These are phyloP conservation scores for Umbelopsis sp. DNA, from an alignment of 192 early-diverging fungal genomes.

Conservation along the genomic window DNA sequence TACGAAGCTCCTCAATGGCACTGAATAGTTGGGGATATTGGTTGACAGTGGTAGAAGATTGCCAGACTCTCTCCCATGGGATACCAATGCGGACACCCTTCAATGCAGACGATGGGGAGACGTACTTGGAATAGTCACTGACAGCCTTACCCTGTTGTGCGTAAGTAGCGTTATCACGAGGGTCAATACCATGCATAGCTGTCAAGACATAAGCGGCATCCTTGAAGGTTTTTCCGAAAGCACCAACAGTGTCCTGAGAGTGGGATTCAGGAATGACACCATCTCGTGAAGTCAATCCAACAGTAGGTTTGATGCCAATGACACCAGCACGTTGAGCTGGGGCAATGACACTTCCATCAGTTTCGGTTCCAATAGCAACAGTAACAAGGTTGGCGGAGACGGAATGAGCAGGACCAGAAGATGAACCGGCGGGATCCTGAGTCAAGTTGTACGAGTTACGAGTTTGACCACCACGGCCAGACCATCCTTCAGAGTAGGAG, in stretches of 20 bases:
- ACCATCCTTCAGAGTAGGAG: conserved; percentile 17
- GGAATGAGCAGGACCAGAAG: conserved; percentile 26
- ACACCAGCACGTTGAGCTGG: conserved; percentile 63
- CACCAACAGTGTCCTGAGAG: conserved; percentile 56
- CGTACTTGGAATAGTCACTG: conserved; percentile 13
- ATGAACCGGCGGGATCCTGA: conserved; percentile 27
- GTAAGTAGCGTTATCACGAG: conserved; percentile 3
- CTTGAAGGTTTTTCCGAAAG: conserved; percentile 36
- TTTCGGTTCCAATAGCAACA: conserved; percentile 57
- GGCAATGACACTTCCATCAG: conserved; percentile 55
- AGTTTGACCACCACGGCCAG: conserved; percentile 14
- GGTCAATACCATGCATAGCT: conserved; percentile 25
- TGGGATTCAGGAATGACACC: conserved; percentile 55
- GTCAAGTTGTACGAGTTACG: conserved; percentile 23
- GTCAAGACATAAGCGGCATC: conserved; percentile 38
- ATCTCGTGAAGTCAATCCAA: conserved; percentile 51
- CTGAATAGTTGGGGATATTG: conserved; percentile 10
- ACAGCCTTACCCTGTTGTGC: background rate
- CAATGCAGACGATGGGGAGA: background rate
- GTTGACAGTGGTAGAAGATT: conserved; percentile 11
- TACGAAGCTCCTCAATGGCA: conserved; percentile 23
- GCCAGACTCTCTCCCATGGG: conserved; percentile 11
- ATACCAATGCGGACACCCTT: conserved; percentile 20
- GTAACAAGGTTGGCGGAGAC: conserved; percentile 23
- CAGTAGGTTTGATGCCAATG: conserved; percentile 64